These are phyloP conservation scores for Solanum hybrid DNA, from an alignment of 305 asterid genomes.

Conservation along the genomic window DNA sequence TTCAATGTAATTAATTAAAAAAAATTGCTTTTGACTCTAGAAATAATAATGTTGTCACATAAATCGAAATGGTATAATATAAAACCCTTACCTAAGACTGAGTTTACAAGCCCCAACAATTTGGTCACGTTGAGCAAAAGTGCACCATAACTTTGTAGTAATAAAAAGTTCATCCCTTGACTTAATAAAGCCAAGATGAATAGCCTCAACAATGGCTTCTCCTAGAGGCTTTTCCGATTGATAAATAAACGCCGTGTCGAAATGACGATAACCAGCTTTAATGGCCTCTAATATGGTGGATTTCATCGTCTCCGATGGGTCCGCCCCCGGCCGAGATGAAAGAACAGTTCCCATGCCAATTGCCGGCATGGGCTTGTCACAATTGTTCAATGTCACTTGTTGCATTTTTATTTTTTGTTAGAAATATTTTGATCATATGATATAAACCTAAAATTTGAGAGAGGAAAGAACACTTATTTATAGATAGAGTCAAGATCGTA, in stretches of 20 bases:
- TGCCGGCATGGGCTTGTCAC: constrained; percentile 37
- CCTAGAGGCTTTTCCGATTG: constrained; percentile 45
- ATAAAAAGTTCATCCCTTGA: constrained; percentile 43
- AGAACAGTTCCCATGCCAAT: constrained; percentile 37
- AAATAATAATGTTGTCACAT: neutral
- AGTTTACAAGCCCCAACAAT: constrained; percentile 39
- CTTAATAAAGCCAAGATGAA: constrained; percentile 26
- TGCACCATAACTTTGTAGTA: constrained; percentile 48
- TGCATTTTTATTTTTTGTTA: constrained; percentile 4
- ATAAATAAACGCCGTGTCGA: constrained; percentile 45
- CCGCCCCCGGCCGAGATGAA: constrained; percentile 16
- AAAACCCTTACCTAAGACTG: constrained; percentile 37
- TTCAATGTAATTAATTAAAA: neutral
- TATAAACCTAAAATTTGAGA: neutral
- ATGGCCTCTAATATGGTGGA: constrained; percentile 41
- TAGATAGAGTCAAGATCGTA: neutral
- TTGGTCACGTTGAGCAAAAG: constrained; percentile 31
- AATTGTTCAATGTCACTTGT: constrained; percentile 14
- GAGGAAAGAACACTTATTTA: neutral
- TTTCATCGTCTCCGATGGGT: constrained; percentile 10
- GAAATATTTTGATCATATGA: neutral
- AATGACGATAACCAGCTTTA: constrained; percentile 44
- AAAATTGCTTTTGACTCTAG: neutral
- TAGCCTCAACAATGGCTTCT: constrained; percentile 36
- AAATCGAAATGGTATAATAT: neutral